A percentile compares a stretch with the other conserved stretches of the same genome.
Conservation (phyloP, 2,329 filamentous ascomycete species). For the Botrytis deweyae region DNA sequence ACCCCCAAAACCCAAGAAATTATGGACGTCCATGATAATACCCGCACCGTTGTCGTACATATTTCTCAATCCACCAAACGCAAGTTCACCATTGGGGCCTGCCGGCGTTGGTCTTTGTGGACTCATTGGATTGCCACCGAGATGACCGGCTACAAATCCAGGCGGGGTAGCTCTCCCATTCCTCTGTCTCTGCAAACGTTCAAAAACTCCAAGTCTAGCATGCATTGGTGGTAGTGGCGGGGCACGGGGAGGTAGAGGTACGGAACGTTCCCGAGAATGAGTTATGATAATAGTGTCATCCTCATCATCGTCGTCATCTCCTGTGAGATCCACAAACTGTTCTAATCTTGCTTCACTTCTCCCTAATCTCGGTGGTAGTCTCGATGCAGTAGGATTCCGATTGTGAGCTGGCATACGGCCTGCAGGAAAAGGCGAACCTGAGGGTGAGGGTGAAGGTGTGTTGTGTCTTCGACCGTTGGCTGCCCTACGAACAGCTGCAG, state of each 20-base stretch:
- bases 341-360: constrained; percentile 34
- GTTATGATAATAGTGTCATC: constrained; percentile 19
- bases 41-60: not conserved
- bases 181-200: not conserved
- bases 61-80: not conserved
- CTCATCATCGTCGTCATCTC: constrained; percentile 42
- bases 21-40: constrained; percentile 4
- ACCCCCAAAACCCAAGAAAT: not conserved
- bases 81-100: not conserved
- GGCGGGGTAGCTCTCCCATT: constrained; percentile 2
- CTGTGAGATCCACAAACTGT: constrained; percentile 54
- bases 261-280: constrained; percentile 20
- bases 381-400: constrained; percentile 8
- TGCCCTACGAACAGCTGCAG: constrained; percentile 8
- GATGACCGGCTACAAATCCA: not conserved
- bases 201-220: not conserved
- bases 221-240: not conserved
- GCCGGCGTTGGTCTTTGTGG: constrained; percentile 2
- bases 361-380: constrained; percentile 31
- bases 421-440: not conserved
- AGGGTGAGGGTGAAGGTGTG: not conserved
- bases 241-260: not conserved
- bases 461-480: constrained; percentile 16
- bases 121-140: not conserved
- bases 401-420: not conserved